A percentile compares a stretch with the other conserved stretches of the same genome.
These are phyloP conservation scores for Musa balbisiana DNA, from an alignment of 202 grass and related monocot genomes.

Conservation along the genomic window DNA sequence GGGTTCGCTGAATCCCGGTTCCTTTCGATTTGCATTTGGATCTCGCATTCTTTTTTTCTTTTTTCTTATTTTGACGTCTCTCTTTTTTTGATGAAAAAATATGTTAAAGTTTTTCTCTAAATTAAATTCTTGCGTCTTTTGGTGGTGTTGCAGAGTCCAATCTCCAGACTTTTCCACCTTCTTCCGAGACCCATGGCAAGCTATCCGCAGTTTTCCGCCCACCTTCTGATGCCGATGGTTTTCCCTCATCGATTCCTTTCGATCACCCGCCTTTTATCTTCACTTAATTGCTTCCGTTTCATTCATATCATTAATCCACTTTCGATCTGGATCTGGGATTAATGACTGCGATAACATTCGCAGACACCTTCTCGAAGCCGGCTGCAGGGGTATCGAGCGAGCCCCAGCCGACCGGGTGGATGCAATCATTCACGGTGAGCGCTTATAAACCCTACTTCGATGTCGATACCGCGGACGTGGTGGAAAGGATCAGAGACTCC, in stretches of 20 bases:
- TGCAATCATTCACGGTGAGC: conserved; percentile 77
- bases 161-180: conserved; percentile 88
- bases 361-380: conserved; percentile 75
- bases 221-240: conserved; percentile 88
- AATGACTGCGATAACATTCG: neutral
- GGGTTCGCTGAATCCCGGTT: neutral
- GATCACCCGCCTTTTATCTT: too few relatives aligned
- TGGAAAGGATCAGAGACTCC: conserved; percentile 88
- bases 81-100: too few relatives aligned
- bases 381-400: conserved; percentile 38
- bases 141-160: conserved; percentile 41
- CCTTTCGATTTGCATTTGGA: neutral
- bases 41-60: neutral
- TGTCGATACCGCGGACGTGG: conserved; percentile 75
- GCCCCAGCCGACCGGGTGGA: conserved; percentile 60
- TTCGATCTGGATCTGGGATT: conserved; percentile 19
- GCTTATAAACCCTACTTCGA: conserved; percentile 96
- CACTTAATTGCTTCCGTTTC: neutral
- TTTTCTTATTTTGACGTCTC: neutral
- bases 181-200: conserved; percentile 80
- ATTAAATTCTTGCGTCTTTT: too few relatives aligned
- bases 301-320: neutral
- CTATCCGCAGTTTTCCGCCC: conserved; percentile 82
- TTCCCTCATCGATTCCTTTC: conserved; percentile 9
- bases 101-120: too few relatives aligned